Evolutionary conservation across 768 basidiomycete species (phyloP), one percentile per base, ranked within the genome.

Genomic region (Suillus decipiens): DNA sequence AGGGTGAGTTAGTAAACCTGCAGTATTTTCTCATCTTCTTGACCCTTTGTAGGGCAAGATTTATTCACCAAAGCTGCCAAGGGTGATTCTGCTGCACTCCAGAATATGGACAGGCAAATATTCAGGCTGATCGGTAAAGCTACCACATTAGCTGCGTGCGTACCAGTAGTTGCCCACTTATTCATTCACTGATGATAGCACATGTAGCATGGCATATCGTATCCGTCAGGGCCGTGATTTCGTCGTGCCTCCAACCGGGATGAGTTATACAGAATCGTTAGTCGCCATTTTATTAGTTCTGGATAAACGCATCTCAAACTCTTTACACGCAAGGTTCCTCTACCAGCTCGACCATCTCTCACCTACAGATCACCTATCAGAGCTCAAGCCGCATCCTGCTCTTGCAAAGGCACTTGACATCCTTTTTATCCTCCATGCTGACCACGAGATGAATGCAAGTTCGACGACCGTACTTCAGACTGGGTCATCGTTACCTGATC

Each of bases 61-160:
- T 80, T 95, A 47, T 95, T 80, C 73, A 93, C 90, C 4, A 84
- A 82, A 62, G 86, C 86, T 24, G 85, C 90, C 11, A 84, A 83
- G 66, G 88, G 88, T 8, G 84, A 89, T 72, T 73, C 79, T 34
- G 81, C 72, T 0, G 92, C 92, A 3, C 82, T 96, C 7, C 87
- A 82, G 33, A 80, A 85, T 53, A 92, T 96, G 89, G 95, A 96
- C 75, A 93, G 93, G 79, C 95, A 96, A 74, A 95, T 96, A 48
- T 94, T 88, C 73, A 81, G 93, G 67, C 77, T 95, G 6, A 90
- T 95, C 59, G 94, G 95, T 48, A 96, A 95, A 72, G 89, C 90
- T 10, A 93, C 90, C 6, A 94, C 93, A 0, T 80, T 96, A 45
- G 94, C 94, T 64, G 93, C 94, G 85, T 92, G 66, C 55, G 88